These are phyloP conservation scores for Dendryphion nanum DNA, from an alignment of 2,329 filamentous ascomycete genomes.

Conservation along the genomic window DNA sequence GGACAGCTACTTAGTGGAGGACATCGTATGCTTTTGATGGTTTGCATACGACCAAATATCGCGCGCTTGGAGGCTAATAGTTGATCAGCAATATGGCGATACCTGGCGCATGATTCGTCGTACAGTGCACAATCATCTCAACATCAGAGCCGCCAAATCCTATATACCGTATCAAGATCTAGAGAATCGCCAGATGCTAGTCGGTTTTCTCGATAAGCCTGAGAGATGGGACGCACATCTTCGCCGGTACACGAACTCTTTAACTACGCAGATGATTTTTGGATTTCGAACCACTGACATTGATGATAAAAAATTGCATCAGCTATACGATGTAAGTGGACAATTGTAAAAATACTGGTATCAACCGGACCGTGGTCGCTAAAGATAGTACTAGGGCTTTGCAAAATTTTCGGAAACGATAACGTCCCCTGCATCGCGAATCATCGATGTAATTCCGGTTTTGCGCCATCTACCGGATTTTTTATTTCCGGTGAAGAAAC, in stretches of 20 bases:
- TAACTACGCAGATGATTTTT: constrained; percentile 52
- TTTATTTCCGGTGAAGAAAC: constrained; percentile 32
- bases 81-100: constrained; percentile 12
- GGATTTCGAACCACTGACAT: constrained; percentile 33
- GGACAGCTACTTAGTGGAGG: constrained; percentile 22
- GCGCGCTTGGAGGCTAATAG: not conserved
- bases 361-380: too few species aligned
- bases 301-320: constrained; percentile 12
- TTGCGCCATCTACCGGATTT: constrained; percentile 36
- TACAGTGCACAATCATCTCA: constrained; percentile 14
- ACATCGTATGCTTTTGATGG: constrained; percentile 16
- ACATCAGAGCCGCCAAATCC: constrained; percentile 10
- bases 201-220: constrained; percentile 47
- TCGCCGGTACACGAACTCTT: constrained; percentile 49
- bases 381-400: too few species aligned
- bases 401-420: constrained; percentile 43
- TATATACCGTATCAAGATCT: constrained; percentile 53
- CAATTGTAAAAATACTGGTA: too few species aligned
- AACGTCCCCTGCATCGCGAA: constrained; percentile 40
- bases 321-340: too few species aligned
- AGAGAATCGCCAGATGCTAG: constrained; percentile 55
- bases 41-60: constrained; percentile 16
- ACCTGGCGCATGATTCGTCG: constrained; percentile 16
- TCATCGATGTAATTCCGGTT: constrained; percentile 47
- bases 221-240: constrained; percentile 45